Percentiles rank a stretch among this genome's conserved stretches.
Evolutionary conservation across 2,329 filamentous ascomycete genomes (phyloP).

Genomic region (Pseudogymnoascus sp.): DNA sequence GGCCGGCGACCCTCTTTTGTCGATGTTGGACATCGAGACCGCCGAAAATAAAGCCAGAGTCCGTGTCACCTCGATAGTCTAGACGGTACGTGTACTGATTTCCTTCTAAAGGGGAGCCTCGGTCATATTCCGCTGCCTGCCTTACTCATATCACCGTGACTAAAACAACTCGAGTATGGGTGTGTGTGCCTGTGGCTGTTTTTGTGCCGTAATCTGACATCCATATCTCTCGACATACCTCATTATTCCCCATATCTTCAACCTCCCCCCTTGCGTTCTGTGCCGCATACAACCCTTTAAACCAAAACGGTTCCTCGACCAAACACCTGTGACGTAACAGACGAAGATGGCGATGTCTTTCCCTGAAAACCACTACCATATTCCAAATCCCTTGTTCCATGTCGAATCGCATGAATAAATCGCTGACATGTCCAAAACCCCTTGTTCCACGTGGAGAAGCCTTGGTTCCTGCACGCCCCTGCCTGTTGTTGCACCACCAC

Average conservation of each 20-base stretch:
- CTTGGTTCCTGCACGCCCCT: not conserved
- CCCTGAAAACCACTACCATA: too few species aligned
- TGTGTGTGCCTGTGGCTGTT: not conserved
- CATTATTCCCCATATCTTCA: not conserved
- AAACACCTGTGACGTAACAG: not conserved
- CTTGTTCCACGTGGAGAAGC: constrained; percentile 3
- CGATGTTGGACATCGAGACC: not conserved
- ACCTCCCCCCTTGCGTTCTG: not conserved
- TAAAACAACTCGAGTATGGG: not conserved
- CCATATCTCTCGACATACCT: not conserved
- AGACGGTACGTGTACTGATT: not conserved
- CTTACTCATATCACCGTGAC: not conserved
- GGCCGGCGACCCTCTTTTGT: not conserved
- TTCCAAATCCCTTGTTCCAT: constrained; percentile 4
- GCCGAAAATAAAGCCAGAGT: not conserved
- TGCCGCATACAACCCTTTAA: not conserved
- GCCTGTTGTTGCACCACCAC: not conserved
- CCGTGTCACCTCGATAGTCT: not conserved
- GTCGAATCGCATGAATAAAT: not conserved
- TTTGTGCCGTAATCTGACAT: not conserved
- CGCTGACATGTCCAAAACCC: not conserved
- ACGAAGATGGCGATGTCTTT: not conserved
- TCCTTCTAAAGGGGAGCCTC: not conserved
- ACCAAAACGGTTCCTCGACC: not conserved
- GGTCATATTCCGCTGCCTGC: not conserved